Percentiles rank a stretch among this genome's conserved stretches.
Evolutionary conservation across 2,329 filamentous ascomycete genomes (phyloP).

Genomic region (Fusarium musae): DNA sequence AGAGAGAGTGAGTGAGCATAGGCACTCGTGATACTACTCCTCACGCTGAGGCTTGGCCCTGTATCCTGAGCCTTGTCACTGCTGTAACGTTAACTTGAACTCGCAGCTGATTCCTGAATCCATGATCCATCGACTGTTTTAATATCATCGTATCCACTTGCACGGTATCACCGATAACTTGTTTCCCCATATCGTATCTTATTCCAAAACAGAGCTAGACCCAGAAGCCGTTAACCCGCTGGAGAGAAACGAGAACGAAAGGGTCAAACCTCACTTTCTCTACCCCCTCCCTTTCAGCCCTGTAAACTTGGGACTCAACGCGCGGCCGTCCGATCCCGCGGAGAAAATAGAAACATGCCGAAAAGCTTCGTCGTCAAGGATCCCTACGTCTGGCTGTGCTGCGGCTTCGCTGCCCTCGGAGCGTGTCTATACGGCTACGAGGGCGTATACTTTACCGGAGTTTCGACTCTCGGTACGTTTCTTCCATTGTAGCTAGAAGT

Average conservation of each 20-base stretch:
- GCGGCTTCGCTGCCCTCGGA: constrained; percentile 51
- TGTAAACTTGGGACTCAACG: constrained; percentile 1
- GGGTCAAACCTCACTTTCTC: background rate
- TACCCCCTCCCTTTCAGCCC: constrained; percentile 21
- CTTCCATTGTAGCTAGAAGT: too few species aligned
- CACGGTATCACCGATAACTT: background rate
- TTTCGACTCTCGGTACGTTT: constrained; percentile 43
- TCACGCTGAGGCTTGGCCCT: background rate
- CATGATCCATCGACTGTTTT: background rate
- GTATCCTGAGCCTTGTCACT: background rate
- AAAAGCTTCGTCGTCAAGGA: constrained; percentile 38
- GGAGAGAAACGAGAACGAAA: background rate
- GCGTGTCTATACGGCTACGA: constrained; percentile 53
- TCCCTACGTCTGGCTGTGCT: constrained; percentile 48
- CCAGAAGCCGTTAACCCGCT: background rate
- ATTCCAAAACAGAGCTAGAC: constrained; percentile 7
- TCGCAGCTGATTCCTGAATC: background rate
- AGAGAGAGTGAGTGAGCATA: background rate
- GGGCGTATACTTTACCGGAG: constrained; percentile 50
- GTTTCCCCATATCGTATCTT: background rate
- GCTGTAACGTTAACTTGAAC: background rate
- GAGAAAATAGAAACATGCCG: constrained; percentile 10
- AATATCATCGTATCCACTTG: background rate
- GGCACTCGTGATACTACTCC: background rate
- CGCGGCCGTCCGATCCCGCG: background rate